Percentiles rank a stretch among this genome's conserved stretches.
Conservation (phyloP, 345 rosid species). For the Corymbia maculata region DNA sequence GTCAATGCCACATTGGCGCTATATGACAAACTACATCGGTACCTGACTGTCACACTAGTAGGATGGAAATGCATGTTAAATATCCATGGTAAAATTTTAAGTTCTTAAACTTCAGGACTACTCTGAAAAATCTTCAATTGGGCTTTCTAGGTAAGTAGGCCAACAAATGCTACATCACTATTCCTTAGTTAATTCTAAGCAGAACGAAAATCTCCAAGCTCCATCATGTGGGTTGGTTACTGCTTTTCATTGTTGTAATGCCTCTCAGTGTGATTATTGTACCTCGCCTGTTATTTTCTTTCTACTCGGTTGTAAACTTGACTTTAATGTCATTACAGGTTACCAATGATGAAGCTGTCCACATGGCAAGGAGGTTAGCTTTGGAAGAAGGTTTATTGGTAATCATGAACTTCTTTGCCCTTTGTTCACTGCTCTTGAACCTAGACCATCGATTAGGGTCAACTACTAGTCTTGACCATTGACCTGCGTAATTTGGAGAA, state of each 20-base stretch:
- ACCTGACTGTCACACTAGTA: neutral
- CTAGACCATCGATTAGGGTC: neutral
- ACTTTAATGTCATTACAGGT: constrained; percentile 23
- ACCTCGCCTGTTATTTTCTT: neutral
- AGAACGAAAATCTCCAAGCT: neutral
- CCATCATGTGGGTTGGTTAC: neutral
- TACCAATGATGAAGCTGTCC: constrained; percentile 72
- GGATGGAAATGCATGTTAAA: neutral
- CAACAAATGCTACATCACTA: neutral
- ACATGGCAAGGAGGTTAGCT: constrained; percentile 86
- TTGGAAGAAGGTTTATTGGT: constrained; percentile 95
- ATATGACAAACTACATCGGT: neutral
- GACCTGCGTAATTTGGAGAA: neutral
- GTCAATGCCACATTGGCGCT: neutral
- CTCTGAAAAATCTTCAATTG: neutral
- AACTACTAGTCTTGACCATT: neutral
- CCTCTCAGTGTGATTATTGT: neutral
- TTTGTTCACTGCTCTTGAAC: neutral
- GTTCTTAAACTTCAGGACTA: neutral
- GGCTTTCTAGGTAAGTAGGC: neutral
- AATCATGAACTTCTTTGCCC: constrained; percentile 2
- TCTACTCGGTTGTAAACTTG: neutral
- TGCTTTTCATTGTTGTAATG: neutral
- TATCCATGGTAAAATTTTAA: neutral
- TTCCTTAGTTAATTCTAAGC: neutral